Conservation (phyloP, 768 basidiomycete genomes). For the Termitomyces sp. region DNA sequence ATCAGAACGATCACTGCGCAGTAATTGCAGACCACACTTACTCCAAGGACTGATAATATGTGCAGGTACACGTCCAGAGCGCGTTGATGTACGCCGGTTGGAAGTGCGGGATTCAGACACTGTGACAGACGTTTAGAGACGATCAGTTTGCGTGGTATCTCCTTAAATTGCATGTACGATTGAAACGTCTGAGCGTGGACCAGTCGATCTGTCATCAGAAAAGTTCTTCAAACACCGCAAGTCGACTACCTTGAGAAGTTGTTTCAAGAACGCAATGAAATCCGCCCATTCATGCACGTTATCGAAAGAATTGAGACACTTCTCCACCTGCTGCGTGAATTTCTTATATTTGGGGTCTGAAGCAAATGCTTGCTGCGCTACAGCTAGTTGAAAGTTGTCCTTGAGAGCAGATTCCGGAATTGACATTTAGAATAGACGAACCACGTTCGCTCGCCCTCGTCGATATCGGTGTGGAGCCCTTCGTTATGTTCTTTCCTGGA, state of each 20-base stretch:
- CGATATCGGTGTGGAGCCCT: slow-evolving; percentile 36
- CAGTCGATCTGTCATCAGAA: neutral
- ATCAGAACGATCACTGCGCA: slow-evolving; percentile 2
- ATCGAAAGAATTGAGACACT: slow-evolving; percentile 89
- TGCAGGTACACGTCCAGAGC: slow-evolving; percentile 94
- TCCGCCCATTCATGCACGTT: slow-evolving; percentile 99
- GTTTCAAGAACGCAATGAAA: slow-evolving; percentile 95
- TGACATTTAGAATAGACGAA: slow-evolving; percentile 23
- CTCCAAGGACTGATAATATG: slow-evolving; percentile 87
- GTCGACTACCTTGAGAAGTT: slow-evolving; percentile 74
- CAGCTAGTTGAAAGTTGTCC: slow-evolving; percentile 25
- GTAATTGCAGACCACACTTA: slow-evolving; percentile 34
- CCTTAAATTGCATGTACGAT: slow-evolving; percentile 90
- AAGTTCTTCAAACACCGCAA: neutral
- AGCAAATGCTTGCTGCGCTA: slow-evolving; percentile 52
- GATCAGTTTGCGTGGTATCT: slow-evolving; percentile 91
- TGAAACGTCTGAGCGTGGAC: slow-evolving; percentile 70
- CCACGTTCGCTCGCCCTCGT: slow-evolving; percentile 48
- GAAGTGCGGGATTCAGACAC: slow-evolving; percentile 96
- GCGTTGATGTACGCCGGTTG: slow-evolving; percentile 94
- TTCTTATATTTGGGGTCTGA: slow-evolving; percentile 94
- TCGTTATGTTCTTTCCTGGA: slow-evolving; percentile 30
- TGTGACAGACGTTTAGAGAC: slow-evolving; percentile 95
- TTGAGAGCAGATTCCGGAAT: neutral
- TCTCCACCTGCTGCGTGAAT: slow-evolving; percentile 89